phyloP scores from a whole-genome alignment of 257 asterid species.

The Cruciata laevipes region DNA sequence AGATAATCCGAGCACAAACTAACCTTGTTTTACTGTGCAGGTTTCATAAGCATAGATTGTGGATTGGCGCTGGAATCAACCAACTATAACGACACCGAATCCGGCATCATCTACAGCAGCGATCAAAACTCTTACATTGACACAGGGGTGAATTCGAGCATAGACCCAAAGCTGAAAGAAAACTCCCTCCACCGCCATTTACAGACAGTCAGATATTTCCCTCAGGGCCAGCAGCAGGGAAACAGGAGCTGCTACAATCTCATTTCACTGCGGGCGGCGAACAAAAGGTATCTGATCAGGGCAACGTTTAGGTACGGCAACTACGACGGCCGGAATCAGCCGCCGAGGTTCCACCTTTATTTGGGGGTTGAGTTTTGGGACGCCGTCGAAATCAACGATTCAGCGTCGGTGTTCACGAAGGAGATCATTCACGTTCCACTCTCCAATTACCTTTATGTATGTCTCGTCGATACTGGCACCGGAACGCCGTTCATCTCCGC shows the following conservation, averaged over 20 bases:
- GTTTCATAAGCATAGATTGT: constrained; percentile 42
- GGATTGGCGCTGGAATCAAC: constrained; percentile 18
- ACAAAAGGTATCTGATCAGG: constrained; percentile 19
- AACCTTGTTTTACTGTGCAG: constrained; percentile 5
- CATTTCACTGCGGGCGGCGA: constrained; percentile 10
- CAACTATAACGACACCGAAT: background rate
- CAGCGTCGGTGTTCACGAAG: background rate
- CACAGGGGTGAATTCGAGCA: constrained; percentile 9
- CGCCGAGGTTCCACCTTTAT: constrained; percentile 26
- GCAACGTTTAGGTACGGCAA: constrained; percentile 31
- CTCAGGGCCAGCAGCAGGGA: background rate
- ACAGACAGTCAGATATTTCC: constrained; percentile 29
- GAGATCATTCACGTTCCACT: constrained; percentile 29
- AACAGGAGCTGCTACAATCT: constrained; percentile 24
- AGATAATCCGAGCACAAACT: too few species aligned
- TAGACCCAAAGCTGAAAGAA: constrained; percentile 1
- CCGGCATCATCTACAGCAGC: constrained; percentile 15
- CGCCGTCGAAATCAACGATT: background rate
- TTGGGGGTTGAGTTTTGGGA: constrained; percentile 36
- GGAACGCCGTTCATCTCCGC: constrained; percentile 23
- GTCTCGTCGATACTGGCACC: constrained; percentile 23
- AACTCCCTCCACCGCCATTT: background rate
- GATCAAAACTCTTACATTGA: constrained; percentile 18
- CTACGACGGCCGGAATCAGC: constrained; percentile 17
- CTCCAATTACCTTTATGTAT: constrained; percentile 24